A percentile compares a stretch with the other conserved stretches of the same genome.
These are phyloP conservation scores for Entomortierella lignicola DNA, from an alignment of 192 early-diverging fungal species.

Conservation along the genomic window DNA sequence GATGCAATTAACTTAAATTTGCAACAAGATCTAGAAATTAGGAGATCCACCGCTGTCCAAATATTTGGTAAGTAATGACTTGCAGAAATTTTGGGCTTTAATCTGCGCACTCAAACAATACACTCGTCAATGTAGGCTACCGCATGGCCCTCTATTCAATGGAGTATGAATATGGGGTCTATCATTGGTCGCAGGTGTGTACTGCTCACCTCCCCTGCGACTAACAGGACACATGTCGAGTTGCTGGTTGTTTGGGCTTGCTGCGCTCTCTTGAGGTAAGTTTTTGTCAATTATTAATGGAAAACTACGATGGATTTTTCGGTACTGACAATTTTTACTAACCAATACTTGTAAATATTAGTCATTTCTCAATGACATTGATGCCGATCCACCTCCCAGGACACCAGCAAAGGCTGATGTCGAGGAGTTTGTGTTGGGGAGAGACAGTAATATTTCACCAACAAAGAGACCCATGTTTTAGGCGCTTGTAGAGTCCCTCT, in stretches of 20 bases:
- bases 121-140: not conserved
- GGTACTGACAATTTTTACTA: too few species aligned
- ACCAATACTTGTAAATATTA: not conserved
- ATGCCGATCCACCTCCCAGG: not conserved
- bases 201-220: slow-evolving; percentile 19
- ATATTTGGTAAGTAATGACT: slow-evolving; percentile 17
- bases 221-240: slow-evolving; percentile 11
- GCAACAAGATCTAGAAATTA: not conserved
- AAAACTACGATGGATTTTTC: not conserved
- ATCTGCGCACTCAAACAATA: not conserved
- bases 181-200: slow-evolving; percentile 16
- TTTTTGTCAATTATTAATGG: too few species aligned
- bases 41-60: slow-evolving; percentile 8
- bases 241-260: slow-evolving; percentile 6
- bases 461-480: too few species aligned
- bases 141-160: slow-evolving; percentile 24
- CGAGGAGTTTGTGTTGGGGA: too few species aligned
- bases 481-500: too few species aligned
- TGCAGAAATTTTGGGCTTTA: too few species aligned
- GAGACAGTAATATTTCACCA: too few species aligned
- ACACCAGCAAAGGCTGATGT: not conserved
- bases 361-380: slow-evolving; percentile 10
- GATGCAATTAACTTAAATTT: slow-evolving; percentile 9
- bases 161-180: slow-evolving; percentile 16
- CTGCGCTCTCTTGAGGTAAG: slow-evolving; percentile 13